Conservation (phyloP, 23 red algal species). For the Gracilariopsis chorda region DNA sequence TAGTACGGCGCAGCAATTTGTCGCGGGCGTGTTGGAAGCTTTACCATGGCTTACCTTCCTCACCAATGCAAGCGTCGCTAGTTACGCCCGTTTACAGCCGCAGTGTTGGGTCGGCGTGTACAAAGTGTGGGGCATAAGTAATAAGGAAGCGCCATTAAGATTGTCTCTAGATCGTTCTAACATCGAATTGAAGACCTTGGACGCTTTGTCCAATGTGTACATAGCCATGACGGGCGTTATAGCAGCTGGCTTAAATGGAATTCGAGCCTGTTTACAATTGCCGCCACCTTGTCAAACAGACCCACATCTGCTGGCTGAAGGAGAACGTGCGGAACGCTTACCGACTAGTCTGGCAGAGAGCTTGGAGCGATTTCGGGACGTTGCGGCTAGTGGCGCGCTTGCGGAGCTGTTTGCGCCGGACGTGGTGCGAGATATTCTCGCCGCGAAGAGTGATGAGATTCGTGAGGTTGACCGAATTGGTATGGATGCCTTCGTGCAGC, state of each 20-base stretch:
- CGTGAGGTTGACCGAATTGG: background rate
- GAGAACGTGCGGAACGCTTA: background rate
- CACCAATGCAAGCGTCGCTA: slow-evolving; percentile 18
- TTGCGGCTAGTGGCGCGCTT: background rate
- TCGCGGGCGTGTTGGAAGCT: slow-evolving; percentile 35
- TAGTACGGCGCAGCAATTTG: slow-evolving; percentile 27
- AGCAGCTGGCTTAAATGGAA: slow-evolving; percentile 14
- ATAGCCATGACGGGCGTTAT: slow-evolving; percentile 34
- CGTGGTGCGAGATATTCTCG: slow-evolving; percentile 7
- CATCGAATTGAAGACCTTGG: slow-evolving; percentile 34
- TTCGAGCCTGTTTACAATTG: background rate
- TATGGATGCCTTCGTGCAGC: background rate
- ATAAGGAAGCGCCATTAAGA: slow-evolving; percentile 45
- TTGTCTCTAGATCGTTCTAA: slow-evolving; percentile 28
- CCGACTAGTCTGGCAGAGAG: slow-evolving; percentile 6
- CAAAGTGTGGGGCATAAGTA: slow-evolving; percentile 50
- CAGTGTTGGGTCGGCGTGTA: slow-evolving; percentile 48
- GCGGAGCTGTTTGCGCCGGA: background rate
- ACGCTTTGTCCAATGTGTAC: slow-evolving; percentile 22
- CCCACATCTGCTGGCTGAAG: background rate
- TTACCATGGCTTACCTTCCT: slow-evolving; percentile 35
- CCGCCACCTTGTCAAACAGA: slow-evolving; percentile 18
- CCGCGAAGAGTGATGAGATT: background rate
- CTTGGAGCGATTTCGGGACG: slow-evolving; percentile 25
- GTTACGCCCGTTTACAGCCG: slow-evolving; percentile 22